A percentile compares a stretch with the other conserved stretches of the same genome.
These are phyloP conservation scores for Aureobasidium sp. DNA, from an alignment of 2,329 filamentous ascomycete species.

Conservation along the genomic window DNA sequence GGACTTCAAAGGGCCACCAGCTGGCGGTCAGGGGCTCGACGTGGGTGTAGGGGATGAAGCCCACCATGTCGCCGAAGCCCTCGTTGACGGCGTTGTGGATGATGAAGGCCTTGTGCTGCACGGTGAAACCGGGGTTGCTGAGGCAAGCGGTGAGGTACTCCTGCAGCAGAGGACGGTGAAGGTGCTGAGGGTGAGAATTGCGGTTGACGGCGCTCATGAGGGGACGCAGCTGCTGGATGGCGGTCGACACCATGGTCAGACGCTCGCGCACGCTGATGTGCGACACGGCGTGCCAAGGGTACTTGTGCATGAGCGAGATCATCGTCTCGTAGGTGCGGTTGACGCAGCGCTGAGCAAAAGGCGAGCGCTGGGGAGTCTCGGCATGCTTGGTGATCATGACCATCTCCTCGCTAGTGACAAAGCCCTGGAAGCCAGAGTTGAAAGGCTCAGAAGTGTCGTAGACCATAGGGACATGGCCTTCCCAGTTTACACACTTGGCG, in stretches of 20 bases:
- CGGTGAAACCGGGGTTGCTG: constrained; percentile 28
- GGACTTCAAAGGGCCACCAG: constrained; percentile 28
- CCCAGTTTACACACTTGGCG: constrained; percentile 45
- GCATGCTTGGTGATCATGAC: constrained; percentile 41
- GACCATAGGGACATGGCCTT: constrained; percentile 30
- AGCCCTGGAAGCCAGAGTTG: constrained; percentile 46
- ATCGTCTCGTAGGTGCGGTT: constrained; percentile 49
- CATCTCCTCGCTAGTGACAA: constrained; percentile 46
- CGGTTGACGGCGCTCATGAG: constrained; percentile 23
- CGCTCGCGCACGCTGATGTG: constrained; percentile 43
- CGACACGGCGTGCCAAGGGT: constrained; percentile 43
- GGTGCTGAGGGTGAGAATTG: constrained; percentile 15
- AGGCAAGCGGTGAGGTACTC: constrained; percentile 29
- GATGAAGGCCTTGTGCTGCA: constrained; percentile 27
- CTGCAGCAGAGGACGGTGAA: constrained; percentile 25
- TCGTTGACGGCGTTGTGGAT: constrained; percentile 17
- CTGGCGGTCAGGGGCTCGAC: constrained; percentile 12
- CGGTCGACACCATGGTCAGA: constrained; percentile 37
- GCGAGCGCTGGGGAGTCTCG: constrained; percentile 43
- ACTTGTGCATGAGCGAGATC: constrained; percentile 48
- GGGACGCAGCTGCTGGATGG: constrained; percentile 21
- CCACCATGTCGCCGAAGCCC: constrained; percentile 22
- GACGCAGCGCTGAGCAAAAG: constrained; percentile 42
- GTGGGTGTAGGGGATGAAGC: constrained; percentile 24
- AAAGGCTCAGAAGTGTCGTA: constrained; percentile 34